Base-by-base conservation (phyloP, 2,329 filamentous ascomycete species). In the Penicillium concentricum region DNA sequence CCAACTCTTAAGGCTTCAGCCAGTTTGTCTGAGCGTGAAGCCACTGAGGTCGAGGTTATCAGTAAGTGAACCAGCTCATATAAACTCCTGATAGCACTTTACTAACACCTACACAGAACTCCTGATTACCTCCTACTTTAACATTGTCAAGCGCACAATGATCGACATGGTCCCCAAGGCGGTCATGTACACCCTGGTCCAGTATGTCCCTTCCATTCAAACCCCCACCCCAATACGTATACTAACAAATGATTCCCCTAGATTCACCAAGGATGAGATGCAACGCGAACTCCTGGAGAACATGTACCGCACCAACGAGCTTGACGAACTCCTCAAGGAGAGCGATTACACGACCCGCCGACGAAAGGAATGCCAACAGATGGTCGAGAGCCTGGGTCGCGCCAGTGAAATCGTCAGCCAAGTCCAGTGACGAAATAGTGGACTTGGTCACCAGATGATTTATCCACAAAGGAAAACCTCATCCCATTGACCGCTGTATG, bases 161-260 rank as follows among this genome's bases (percentile, higher is more conserved):
- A 97, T 97, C 65, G 94, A 99, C 72, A 99, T 99, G 94, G 94
- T 99, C 6, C 94, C 94, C 66, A 99, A 99, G 80, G 94, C 94
- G 39, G 95, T 99, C 73, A 99, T 99, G 94, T 84, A 97, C 65
- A 97, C 85, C 67, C 88, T 99, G 44, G 94, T 99, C 50, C 88
- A 93, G 89, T 96, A 86, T 74, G 91, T 87, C 20, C 16, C 39
- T 39, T 2, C 8, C 22, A 16, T 6, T 5, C 12, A 34, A 16
- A 16, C 5, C 1, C 13, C 2, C 32, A 5, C 12, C 10, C 15
- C 34, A 24, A 15, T n/a, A 15, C 15, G 26, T 24, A 56, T 45
- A 18, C 59, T 67, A 55, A 69, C 24, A 5, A 51, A 68, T 16
- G 5, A 2, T 48, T 8, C 37, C 28, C 30, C 49, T 65, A 96